Evolutionary conservation across 495 filamentous ascomycete species (phyloP).

Genomic region (Trichoderma erinaceum): DNA sequence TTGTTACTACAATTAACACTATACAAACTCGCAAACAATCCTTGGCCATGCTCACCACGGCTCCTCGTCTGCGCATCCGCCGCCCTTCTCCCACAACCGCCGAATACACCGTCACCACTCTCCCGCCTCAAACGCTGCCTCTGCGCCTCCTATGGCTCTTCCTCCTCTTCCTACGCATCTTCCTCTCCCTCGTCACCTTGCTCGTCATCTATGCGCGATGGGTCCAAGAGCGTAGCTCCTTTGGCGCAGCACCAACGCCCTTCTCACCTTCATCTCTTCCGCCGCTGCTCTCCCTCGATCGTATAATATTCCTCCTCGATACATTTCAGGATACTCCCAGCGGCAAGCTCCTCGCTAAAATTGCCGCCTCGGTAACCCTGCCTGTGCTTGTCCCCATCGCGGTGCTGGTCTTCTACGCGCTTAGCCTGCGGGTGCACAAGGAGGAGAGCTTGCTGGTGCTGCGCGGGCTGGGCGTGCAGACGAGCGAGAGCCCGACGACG

Average conservation of each 20-base stretch:
- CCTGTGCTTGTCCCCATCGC: conserved; percentile 24
- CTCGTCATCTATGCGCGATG: conserved; percentile 33
- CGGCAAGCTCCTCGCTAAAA: conserved; percentile 35
- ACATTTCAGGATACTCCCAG: conserved; percentile 23
- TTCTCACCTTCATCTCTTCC: conserved; percentile 17
- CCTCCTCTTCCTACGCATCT: conserved; percentile 43
- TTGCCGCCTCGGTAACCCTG: conserved; percentile 34
- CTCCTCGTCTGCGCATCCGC: conserved; percentile 54
- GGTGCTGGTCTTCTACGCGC: conserved; percentile 27
- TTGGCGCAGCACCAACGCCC: conserved; percentile 2
- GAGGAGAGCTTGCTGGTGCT: conserved; percentile 87
- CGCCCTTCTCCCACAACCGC: conserved; percentile 81
- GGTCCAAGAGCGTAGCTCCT: conserved; percentile 20
- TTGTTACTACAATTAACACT: no score
- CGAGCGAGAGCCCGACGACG: conserved; percentile 57
- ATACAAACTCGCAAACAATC: no score
- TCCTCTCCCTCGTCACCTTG: conserved; percentile 28
- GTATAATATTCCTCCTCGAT: conserved; percentile 32
- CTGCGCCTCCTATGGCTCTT: conserved; percentile 48
- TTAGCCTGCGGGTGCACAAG: conserved; percentile 39
- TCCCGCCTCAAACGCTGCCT: conserved; percentile 50
- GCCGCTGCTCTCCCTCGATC: conserved; percentile 30
- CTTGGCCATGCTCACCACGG: conserved; percentile 43
- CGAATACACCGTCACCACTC: conserved; percentile 78
- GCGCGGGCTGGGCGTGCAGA: conserved; percentile 87